Conservation (phyloP, 768 basidiomycete species). For the Lactarius psammicola region DNA sequence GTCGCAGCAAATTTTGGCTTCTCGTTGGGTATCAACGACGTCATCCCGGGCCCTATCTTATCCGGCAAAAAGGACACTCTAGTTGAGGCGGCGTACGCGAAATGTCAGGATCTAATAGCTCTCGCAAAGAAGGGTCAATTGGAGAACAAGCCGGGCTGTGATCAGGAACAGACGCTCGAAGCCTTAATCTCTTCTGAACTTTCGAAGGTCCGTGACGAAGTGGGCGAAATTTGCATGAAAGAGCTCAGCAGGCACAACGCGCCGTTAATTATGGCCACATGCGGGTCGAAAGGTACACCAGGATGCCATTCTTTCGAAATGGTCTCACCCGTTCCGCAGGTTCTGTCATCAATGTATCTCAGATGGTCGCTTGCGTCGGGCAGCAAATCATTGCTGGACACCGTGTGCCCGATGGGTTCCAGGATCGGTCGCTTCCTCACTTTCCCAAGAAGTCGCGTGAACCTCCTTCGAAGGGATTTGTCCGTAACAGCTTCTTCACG, state of each 20-base stretch:
- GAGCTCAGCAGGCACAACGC: conserved; percentile 98
- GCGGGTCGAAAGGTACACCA: conserved; percentile 88
- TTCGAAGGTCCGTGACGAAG: conserved; percentile 93
- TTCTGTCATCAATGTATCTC: conserved; percentile 98
- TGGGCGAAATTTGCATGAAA: conserved; percentile 96
- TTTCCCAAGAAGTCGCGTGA: conserved; percentile 96
- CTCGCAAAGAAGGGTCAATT: conserved; percentile 87
- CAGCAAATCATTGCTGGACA: conserved; percentile 98
- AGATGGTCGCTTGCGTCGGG: conserved; percentile 99
- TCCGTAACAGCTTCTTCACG: conserved; percentile 94
- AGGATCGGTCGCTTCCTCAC: conserved; percentile 98
- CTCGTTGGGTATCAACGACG: conserved; percentile 97
- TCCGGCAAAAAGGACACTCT: conserved; percentile 76
- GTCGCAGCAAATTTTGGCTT: conserved; percentile 91
- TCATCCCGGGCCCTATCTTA: conserved; percentile 90
- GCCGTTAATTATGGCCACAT: conserved; percentile 97
- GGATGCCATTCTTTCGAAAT: background rate
- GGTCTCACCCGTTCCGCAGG: conserved; percentile 48
- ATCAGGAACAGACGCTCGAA: conserved; percentile 96
- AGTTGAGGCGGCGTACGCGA: conserved; percentile 84
- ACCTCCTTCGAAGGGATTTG: conserved; percentile 97
- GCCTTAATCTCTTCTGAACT: conserved; percentile 92
- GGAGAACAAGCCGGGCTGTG: conserved; percentile 96
- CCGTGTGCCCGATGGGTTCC: conserved; percentile 98
- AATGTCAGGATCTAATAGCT: conserved; percentile 84